Evolutionary conservation across 1,139 yeast species (phyloP).

Genomic region (Williopsis jadinii): DNA sequence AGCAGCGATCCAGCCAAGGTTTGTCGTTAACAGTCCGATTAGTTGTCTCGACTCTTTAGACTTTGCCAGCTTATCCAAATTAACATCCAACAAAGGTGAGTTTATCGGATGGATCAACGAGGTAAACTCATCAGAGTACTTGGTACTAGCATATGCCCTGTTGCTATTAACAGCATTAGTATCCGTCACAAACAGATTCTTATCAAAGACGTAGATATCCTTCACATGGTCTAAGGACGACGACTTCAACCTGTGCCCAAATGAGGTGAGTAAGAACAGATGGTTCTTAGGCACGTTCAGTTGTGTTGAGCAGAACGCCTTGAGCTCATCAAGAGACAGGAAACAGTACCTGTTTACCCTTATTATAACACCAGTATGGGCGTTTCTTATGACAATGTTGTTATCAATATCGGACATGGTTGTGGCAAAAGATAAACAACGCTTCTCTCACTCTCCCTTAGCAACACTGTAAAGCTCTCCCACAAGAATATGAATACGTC

Average conservation of each 20-base stretch:
- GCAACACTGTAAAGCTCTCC: too few relatives aligned
- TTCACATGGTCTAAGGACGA: conserved; percentile 26
- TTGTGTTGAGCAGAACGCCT: conserved; percentile 34
- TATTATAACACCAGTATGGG: conserved; percentile 33
- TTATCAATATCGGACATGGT: neutral
- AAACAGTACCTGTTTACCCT: conserved; percentile 29
- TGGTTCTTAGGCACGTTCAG: conserved; percentile 38
- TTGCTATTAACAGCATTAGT: conserved; percentile 4
- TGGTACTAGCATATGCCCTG: conserved; percentile 8
- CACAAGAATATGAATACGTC: too few relatives aligned
- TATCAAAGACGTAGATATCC: conserved; percentile 56
- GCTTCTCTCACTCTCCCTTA: too few relatives aligned
- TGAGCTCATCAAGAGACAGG: conserved; percentile 36
- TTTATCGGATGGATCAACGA: conserved; percentile 35
- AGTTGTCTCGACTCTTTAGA: conserved; percentile 19
- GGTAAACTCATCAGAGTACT: conserved; percentile 9
- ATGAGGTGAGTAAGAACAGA: conserved; percentile 55
- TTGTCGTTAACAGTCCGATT: conserved; percentile 34
- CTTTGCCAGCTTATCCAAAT: conserved; percentile 12
- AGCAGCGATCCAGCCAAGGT: conserved; percentile 47
- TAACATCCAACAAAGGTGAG: conserved; percentile 33
- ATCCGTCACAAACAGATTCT: conserved; percentile 37
- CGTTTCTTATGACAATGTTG: conserved; percentile 30
- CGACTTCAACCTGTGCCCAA: conserved; percentile 53
- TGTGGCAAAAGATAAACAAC: too few relatives aligned